Evolutionary conservation across 306 rosid species (phyloP).

Genomic region (Prunus mira): DNA sequence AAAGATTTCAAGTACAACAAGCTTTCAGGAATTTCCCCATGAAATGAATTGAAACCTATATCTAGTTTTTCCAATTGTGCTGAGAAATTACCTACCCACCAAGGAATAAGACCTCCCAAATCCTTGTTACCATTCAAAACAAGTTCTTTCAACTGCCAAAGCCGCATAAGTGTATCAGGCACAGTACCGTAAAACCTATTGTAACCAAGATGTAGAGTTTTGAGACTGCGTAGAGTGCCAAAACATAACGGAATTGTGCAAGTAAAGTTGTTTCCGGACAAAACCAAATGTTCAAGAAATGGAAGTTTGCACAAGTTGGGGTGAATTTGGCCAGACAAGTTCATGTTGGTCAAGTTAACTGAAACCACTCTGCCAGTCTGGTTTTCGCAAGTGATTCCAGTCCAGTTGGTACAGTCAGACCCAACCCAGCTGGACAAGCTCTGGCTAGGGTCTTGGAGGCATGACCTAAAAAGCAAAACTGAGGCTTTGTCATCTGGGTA

Average conservation of each 20-base stretch:
- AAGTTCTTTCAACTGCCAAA: slow-evolving; percentile 59
- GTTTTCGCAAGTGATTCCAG: slow-evolving; percentile 71
- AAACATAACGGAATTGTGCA: slow-evolving; percentile 64
- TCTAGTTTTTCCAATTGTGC: slow-evolving; percentile 57
- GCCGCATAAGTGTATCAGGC: slow-evolving; percentile 64
- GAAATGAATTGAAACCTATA: slow-evolving; percentile 57
- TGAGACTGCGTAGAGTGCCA: slow-evolving; percentile 51
- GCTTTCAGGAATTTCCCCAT: slow-evolving; percentile 70
- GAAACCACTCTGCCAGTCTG: slow-evolving; percentile 70
- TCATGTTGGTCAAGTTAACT: slow-evolving; percentile 53
- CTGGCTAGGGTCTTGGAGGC: slow-evolving; percentile 59
- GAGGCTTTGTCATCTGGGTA: slow-evolving; percentile 66
- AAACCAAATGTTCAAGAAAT: slow-evolving; percentile 45
- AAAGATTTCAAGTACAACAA: slow-evolving; percentile 58
- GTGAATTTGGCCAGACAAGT: slow-evolving; percentile 71
- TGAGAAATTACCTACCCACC: slow-evolving; percentile 90
- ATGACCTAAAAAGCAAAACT: slow-evolving; percentile 49
- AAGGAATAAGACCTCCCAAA: slow-evolving; percentile 71
- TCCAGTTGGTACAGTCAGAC: slow-evolving; percentile 74
- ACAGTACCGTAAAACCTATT: slow-evolving; percentile 66
- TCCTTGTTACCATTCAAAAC: slow-evolving; percentile 59
- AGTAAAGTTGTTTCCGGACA: slow-evolving; percentile 68
- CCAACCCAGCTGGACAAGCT: slow-evolving; percentile 74
- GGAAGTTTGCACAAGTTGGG: slow-evolving; percentile 57
- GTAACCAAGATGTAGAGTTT: slow-evolving; percentile 56